phyloP scores from a whole-genome alignment of 73 alveolate genomes.

The Paramecium pentaurelia region DNA sequence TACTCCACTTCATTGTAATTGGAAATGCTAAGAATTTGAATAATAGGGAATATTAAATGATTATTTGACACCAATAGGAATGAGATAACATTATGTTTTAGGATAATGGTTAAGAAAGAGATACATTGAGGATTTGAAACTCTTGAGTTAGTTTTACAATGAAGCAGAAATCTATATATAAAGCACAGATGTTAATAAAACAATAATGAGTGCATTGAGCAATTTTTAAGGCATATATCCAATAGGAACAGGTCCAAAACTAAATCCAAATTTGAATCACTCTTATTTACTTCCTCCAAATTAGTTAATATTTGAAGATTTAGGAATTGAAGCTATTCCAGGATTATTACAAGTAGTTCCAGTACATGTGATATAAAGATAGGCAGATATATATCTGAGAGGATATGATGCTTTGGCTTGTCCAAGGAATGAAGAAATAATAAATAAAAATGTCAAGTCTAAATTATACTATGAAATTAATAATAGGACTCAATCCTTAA shows the following conservation, averaged over 20 bases:
- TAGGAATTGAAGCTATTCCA: conserved; percentile 45
- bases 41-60: conserved; percentile 56
- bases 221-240: conserved; percentile 90
- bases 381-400: neutral
- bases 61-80: conserved; percentile 70
- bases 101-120: conserved; percentile 69
- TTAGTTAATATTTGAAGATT: neutral
- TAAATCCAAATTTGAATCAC: neutral
- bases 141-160: conserved; percentile 55
- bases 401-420: neutral
- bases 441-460: neutral
- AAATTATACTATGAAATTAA: neutral
- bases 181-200: conserved; percentile 71
- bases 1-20: conserved; percentile 50
- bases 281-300: conserved; percentile 47
- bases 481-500: neutral
- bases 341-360: neutral
- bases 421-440: neutral
- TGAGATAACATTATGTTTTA: conserved; percentile 69
- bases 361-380: neutral
- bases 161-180: conserved; percentile 61
- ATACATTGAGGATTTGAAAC: conserved; percentile 55
- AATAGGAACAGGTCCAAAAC: conserved; percentile 58
- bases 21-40: neutral
- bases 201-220: conserved; percentile 81